Conservation (phyloP, 352 stramenopile genomes). For the Phytophthora multivora region DNA sequence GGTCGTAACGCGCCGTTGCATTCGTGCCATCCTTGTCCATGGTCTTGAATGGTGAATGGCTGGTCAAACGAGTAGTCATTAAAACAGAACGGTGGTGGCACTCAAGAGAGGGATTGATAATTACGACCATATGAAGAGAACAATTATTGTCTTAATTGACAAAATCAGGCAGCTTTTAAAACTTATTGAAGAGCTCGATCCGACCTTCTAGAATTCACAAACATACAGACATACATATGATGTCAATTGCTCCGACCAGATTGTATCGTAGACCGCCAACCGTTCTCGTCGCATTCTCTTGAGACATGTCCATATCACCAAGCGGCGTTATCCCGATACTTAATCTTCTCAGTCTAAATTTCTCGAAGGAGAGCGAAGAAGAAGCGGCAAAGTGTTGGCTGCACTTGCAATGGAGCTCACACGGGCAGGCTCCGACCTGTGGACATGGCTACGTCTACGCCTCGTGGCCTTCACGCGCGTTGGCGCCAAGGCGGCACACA, state of each 20-base stretch:
- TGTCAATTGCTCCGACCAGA: no score
- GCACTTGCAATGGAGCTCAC: constrained; percentile 20
- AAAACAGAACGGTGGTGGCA: neutral
- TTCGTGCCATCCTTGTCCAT: constrained; percentile 14
- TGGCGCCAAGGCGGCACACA: constrained; percentile 21
- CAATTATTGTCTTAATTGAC: no score
- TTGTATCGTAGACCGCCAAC: no score
- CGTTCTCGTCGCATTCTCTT: no score
- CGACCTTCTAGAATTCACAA: no score
- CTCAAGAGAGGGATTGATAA: neutral
- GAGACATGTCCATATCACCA: constrained; percentile 15
- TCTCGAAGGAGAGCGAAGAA: constrained; percentile 1
- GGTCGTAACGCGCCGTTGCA: constrained; percentile 52
- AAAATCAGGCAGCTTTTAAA: no score
- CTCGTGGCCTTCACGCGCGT: constrained; percentile 19
- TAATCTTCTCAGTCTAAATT: constrained; percentile 8
- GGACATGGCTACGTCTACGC: constrained; percentile 18
- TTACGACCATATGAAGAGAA: no score
- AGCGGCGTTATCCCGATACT: constrained; percentile 2
- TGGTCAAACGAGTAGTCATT: constrained; percentile 7
- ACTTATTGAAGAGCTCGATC: no score
- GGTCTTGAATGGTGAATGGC: constrained; percentile 20
- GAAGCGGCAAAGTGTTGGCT: neutral
- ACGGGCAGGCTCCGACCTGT: constrained; percentile 18
- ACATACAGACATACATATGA: no score